A percentile compares a stretch with the other conserved stretches of the same genome.
Conservation (phyloP, 1,139 yeast species). For the Candida sanyaensis region DNA sequence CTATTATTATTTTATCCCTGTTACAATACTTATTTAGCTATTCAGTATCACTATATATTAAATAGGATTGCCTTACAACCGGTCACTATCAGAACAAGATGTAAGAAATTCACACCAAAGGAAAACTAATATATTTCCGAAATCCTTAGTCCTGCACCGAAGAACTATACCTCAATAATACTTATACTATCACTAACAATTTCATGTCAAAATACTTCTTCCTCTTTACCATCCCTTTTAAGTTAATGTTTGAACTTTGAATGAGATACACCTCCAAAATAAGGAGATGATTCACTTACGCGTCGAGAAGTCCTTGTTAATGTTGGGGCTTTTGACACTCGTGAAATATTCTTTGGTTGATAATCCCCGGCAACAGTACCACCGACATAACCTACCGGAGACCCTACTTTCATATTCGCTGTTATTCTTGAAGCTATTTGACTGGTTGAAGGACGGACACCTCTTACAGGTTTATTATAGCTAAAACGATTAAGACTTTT, state of each 20-base stretch:
- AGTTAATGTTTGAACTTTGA: not conserved
- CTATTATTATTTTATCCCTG: too few species aligned
- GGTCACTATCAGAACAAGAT: too few species aligned
- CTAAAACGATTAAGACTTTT: slow-evolving; percentile 3
- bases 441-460: slow-evolving; percentile 11
- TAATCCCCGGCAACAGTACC: not conserved
- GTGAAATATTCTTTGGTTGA: slow-evolving; percentile 3
- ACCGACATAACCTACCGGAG: slow-evolving; percentile 3
- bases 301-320: slow-evolving; percentile 11
- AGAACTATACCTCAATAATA: too few species aligned
- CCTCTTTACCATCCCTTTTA: too few species aligned
- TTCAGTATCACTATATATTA: too few species aligned
- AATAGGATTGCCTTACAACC: too few species aligned
- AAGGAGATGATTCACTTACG: slow-evolving; percentile 12
- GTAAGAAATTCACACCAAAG: too few species aligned
- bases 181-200: too few species aligned
- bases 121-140: too few species aligned
- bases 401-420: slow-evolving; percentile 16
- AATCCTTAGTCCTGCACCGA: too few species aligned
- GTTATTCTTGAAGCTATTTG: slow-evolving; percentile 17
- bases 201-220: too few species aligned
- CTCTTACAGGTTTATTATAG: not conserved
- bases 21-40: too few species aligned
- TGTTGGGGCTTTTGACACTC: slow-evolving; percentile 10
- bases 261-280: slow-evolving; percentile 6